Base-by-base conservation (phyloP, 2,329 filamentous ascomycete genomes). In the Pseudocercospora musae region DNA sequence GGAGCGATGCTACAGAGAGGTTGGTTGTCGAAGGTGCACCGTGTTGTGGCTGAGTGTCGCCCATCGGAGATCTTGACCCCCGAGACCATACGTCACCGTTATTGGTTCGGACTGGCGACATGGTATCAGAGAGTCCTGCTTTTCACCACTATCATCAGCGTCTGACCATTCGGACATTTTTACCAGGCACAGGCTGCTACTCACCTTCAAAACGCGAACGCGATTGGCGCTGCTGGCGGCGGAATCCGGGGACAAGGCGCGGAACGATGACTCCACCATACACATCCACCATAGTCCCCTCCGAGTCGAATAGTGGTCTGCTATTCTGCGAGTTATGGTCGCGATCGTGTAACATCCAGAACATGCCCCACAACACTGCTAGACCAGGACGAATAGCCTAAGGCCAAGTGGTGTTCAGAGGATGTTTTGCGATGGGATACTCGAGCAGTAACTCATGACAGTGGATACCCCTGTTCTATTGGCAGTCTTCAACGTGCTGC, bases 361-460 rank as follows among this genome's bases (percentile, higher is more conserved):
- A 77, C 9, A 76, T 71, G 27, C 72, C 73, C 72, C 75, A 78
- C 57, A 77, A 58, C 21, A 77, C 71, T 31, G 73, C 69, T 33
- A 77, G 70, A 29, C 71, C 71, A 3, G 74, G 73, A 55, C 68
- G 65, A 62, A 77, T 73, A 29, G 70, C 73, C 74, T 74, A 76
- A 31, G 74, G 75, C 74, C 75, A 77, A 59, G 75, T 76, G 18
- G 74, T 75, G 63, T 68, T 76, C 20, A 74, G 59, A 4, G 73
- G 74, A 50, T 68, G 73, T 31, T 69, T 69, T 11, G 68, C 64
- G 68, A 72, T 67, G 1, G 73, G 71, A 63, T 69, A 76, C 61
- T 75, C 71, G 49, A 70, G 69, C 65, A 75, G 75, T 69, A 70
- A 73, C 8, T 64, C 59, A 46, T 69, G 60, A 59, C 64, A 59